Conservation (phyloP, 177 flowering plant species). For the Tripterygium wilfordii region DNA sequence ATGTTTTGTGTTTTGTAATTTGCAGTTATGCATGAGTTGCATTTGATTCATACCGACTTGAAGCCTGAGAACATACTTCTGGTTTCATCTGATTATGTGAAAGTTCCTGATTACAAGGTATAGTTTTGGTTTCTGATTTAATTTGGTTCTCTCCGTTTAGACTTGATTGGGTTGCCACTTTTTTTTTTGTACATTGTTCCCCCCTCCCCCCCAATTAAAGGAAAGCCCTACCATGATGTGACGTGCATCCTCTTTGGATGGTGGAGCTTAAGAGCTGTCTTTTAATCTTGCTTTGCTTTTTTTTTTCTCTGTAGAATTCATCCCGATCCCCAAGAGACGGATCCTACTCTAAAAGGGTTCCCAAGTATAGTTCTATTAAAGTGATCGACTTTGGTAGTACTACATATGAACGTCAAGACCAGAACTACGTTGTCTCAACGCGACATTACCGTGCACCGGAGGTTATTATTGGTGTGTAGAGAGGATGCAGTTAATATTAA, state of each 20-base stretch:
- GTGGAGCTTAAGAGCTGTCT: too few relatives aligned
- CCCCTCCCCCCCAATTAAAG: too few relatives aligned
- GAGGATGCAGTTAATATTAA: not conserved
- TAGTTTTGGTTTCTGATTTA: not conserved
- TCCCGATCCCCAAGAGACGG: constrained; percentile 40
- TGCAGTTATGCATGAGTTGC: constrained; percentile 77
- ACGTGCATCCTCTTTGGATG: too few relatives aligned
- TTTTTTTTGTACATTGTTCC: not conserved
- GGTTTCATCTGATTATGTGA: constrained; percentile 47
- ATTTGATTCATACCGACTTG: constrained; percentile 61
- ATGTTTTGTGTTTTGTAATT: not conserved
- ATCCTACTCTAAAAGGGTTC: constrained; percentile 44
- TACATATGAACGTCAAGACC: constrained; percentile 44
- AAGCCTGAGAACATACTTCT: constrained; percentile 72
- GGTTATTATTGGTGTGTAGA: constrained; percentile 46
- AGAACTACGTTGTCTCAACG: constrained; percentile 53
- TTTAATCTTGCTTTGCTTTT: too few relatives aligned
- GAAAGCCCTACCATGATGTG: too few relatives aligned
- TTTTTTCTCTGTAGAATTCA: constrained; percentile 21
- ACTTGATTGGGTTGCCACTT: too few relatives aligned
- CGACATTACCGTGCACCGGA: constrained; percentile 70
- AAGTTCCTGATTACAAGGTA: constrained; percentile 64
- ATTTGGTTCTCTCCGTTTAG: not conserved
- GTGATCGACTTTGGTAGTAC: constrained; percentile 71
- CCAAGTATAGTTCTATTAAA: constrained; percentile 53